phyloP scores from a whole-genome alignment of 108 stramenopile species.

The Pseudonitzschia multistriata region DNA sequence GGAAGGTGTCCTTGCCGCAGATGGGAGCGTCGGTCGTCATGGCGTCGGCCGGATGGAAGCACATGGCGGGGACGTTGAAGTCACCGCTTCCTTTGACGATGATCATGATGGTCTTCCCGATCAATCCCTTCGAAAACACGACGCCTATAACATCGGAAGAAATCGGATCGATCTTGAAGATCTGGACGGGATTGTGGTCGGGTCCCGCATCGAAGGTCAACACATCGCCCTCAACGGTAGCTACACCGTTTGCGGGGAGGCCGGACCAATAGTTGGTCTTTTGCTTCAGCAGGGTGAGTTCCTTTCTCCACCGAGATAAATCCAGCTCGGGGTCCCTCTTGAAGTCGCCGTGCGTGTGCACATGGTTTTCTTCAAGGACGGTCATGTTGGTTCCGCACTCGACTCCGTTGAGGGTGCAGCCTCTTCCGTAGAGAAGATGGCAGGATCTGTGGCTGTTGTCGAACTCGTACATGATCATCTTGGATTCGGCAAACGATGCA shows the following conservation, averaged over 20 bases:
- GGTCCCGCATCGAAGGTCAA: not conserved
- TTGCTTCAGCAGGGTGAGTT: not conserved
- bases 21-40: not conserved
- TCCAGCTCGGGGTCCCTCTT: not conserved
- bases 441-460: not conserved
- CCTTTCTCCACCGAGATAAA: not conserved
- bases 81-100: slow-evolving; percentile 1
- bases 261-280: slow-evolving; percentile 5
- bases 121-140: slow-evolving; percentile 2
- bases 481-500: not conserved
- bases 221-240: not conserved
- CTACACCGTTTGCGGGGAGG: not conserved
- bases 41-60: not conserved
- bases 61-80: slow-evolving; percentile 2
- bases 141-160: not conserved
- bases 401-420: not conserved
- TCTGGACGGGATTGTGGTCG: slow-evolving; percentile 2
- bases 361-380: not conserved
- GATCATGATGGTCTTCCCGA: slow-evolving; percentile 15
- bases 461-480: slow-evolving; percentile 11
- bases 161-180: slow-evolving; percentile 3
- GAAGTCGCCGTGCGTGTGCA: slow-evolving; percentile 9
- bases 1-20: slow-evolving; percentile 9
- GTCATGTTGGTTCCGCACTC: not conserved
- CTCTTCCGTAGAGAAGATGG: not conserved